Conservation (phyloP, 345 rosid genomes). For the Aurinia saxatilis region DNA sequence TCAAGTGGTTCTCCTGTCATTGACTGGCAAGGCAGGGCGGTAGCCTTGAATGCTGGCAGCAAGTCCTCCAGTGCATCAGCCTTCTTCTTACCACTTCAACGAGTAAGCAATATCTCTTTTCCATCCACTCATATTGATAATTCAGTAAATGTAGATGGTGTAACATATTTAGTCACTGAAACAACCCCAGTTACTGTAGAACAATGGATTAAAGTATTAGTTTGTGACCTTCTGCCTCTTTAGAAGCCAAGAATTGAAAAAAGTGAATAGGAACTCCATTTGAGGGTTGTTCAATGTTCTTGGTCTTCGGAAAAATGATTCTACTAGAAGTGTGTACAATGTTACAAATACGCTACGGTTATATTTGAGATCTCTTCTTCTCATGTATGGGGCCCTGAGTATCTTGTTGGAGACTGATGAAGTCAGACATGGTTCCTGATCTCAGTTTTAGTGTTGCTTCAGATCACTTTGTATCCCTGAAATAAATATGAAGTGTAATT, state of each 20-base stretch:
- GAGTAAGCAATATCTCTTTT: slow-evolving; percentile 40
- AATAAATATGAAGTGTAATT: not conserved
- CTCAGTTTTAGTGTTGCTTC: not conserved
- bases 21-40: slow-evolving; percentile 92
- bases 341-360: not conserved
- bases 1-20: slow-evolving; percentile 99
- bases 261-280: not conserved
- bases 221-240: slow-evolving; percentile 9
- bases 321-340: not conserved
- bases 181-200: not conserved
- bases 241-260: not conserved
- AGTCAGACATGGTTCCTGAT: slow-evolving; percentile 6
- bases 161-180: not conserved
- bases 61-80: slow-evolving; percentile 86
- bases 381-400: slow-evolving; percentile 3
- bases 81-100: slow-evolving; percentile 78
- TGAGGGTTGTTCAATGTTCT: not conserved
- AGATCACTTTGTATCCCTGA: not conserved
- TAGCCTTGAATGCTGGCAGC: slow-evolving; percentile 97
- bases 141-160: slow-evolving; percentile 4
- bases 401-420: not conserved
- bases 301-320: not conserved
- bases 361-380: slow-evolving; percentile 3
- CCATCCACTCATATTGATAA: not conserved
- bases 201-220: not conserved